Percentiles rank a stretch among this genome's conserved stretches.
Conservation (phyloP, 257 asterid genomes). For the Gentiana straminea region DNA sequence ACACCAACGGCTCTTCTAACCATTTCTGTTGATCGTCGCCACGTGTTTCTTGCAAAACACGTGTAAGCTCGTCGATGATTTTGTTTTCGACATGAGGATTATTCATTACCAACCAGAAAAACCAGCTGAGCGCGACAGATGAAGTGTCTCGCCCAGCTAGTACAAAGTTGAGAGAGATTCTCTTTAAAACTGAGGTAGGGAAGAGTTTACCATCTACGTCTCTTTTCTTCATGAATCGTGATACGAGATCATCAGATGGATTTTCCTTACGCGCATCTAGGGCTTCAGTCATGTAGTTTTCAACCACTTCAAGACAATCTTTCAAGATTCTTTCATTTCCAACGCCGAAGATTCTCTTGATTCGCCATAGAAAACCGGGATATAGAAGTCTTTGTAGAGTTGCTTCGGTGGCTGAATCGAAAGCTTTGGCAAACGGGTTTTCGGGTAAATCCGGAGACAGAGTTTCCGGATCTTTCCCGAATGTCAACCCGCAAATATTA, state of each 20-base stretch:
- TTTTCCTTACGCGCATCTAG: constrained; percentile 50
- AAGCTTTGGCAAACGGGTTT: constrained; percentile 57
- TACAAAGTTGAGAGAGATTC: constrained; percentile 72
- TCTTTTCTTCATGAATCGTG: constrained; percentile 66
- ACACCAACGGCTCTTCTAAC: constrained; percentile 61
- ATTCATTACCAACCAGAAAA: constrained; percentile 73
- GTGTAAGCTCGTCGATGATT: constrained; percentile 38
- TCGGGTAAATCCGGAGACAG: constrained; percentile 68
- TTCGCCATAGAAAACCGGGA: constrained; percentile 65
- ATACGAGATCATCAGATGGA: constrained; percentile 64
- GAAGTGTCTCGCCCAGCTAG: constrained; percentile 85
- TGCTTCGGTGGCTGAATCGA: constrained; percentile 83
- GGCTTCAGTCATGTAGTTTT: constrained; percentile 67
- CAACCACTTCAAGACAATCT: constrained; percentile 46
- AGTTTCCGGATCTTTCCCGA: constrained; percentile 80
- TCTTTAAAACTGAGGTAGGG: constrained; percentile 41
- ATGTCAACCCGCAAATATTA: constrained; percentile 74
- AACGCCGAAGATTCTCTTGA: constrained; percentile 41
- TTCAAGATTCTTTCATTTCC: constrained; percentile 51
- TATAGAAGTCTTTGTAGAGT: constrained; percentile 59
- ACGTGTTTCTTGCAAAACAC: constrained; percentile 30
- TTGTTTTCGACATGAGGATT: constrained; percentile 36
- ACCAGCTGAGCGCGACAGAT: constrained; percentile 88
- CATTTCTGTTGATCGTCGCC: constrained; percentile 39
- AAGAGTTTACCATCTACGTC: constrained; percentile 47